Percentiles rank a stretch among this genome's conserved stretches.
These are phyloP conservation scores for Cadophora gregata DNA, from an alignment of 2,329 filamentous ascomycete genomes.

Conservation along the genomic window DNA sequence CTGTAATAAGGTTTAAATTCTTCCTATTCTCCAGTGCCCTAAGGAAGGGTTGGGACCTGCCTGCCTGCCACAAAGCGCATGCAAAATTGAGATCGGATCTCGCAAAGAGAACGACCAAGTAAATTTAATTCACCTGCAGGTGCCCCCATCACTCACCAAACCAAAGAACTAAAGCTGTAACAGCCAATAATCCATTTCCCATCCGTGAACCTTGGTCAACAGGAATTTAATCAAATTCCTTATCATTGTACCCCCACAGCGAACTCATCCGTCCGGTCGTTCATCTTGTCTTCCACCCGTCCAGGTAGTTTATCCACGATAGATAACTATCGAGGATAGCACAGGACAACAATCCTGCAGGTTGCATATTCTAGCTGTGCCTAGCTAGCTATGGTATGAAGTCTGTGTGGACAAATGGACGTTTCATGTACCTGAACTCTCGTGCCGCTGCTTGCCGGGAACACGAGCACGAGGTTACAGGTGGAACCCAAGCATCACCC, in stretches of 20 bases:
- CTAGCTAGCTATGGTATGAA: too few species aligned
- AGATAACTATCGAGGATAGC: neutral
- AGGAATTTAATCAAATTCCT: neutral
- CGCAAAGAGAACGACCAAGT: neutral
- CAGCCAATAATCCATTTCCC: neutral
- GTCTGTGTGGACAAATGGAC: neutral
- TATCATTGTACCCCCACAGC: neutral
- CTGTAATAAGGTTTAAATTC: neutral
- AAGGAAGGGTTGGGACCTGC: neutral
- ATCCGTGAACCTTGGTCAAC: too few species aligned
- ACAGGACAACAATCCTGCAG: neutral
- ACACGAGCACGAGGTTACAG: neutral
- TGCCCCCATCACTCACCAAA: neutral
- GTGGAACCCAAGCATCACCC: neutral
- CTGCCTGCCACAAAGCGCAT: neutral
- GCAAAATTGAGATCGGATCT: neutral
- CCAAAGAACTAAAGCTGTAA: neutral
- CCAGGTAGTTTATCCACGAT: neutral
- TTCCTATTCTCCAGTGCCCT: neutral
- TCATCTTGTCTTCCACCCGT: neutral
- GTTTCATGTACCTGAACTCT: slow-evolving; percentile 5
- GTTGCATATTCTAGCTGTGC: too few species aligned
- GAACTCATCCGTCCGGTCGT: neutral
- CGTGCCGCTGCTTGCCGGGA: neutral
- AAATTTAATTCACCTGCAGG: neutral